phyloP scores from a whole-genome alignment of 73 alveolate genomes.

The Durusdinium trenchii region DNA sequence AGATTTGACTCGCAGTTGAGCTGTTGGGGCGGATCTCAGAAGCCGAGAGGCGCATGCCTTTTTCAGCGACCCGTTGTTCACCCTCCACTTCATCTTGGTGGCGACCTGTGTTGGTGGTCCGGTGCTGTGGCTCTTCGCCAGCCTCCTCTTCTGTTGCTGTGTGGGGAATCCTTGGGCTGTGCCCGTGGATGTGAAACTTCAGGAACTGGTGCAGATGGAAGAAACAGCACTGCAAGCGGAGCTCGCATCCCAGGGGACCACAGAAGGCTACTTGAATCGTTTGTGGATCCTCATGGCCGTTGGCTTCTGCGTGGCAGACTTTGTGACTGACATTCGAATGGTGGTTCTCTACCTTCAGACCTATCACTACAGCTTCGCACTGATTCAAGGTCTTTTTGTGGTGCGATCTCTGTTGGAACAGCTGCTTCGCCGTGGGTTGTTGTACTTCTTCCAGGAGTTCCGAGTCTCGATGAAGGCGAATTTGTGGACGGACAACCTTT shows the following conservation, averaged over 20 bases:
- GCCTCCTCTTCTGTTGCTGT: background rate
- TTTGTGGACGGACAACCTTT: background rate
- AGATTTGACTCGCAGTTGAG: too few species aligned
- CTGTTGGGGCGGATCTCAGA: too few species aligned
- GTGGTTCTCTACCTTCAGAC: background rate
- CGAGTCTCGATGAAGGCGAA: background rate
- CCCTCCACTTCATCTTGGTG: background rate
- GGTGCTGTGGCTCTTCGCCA: background rate
- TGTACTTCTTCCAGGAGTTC: background rate
- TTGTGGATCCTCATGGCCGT: background rate
- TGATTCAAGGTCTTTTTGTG: background rate
- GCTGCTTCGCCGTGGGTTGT: background rate
- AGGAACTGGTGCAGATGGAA: background rate
- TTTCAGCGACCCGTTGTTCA: background rate
- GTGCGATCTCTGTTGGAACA: background rate
- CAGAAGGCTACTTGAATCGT: background rate
- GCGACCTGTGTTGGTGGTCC: background rate
- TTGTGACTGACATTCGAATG: background rate
- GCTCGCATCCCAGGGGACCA: background rate
- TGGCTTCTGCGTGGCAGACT: conserved; percentile 42
- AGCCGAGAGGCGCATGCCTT: too few species aligned
- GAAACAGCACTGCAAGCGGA: conserved; percentile 16
- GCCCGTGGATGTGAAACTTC: conserved; percentile 22
- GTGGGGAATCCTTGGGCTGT: conserved; percentile 23
- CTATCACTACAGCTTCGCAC: conserved; percentile 46